Evolutionary conservation across 176 grass and related monocot genomes (phyloP).

Genomic region (sorghum (Sorghum bicolor)): Sorghum_bicolor_NCBIv3 NC_012873.2:49141001-49141500

Average conservation of each 20-base stretch:
- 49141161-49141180: neutral
- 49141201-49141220: neutral
- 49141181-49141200: neutral
- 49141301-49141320: too few relatives aligned
- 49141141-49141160: neutral
- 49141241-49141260: neutral
- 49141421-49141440: too few relatives aligned
- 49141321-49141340: too few relatives aligned
- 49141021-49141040: conserved; percentile 28
- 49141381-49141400: too few relatives aligned
- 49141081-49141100: conserved; percentile 44
- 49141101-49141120: conserved; percentile 59
- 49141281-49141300: too few relatives aligned
- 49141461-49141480: too few relatives aligned
- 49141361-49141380: too few relatives aligned
- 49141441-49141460: too few relatives aligned
- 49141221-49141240: neutral
- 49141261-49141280: too few relatives aligned
- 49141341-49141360: too few relatives aligned
- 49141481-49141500: too few relatives aligned
- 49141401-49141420: too few relatives aligned
- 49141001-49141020: conserved; percentile 18
- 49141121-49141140: conserved; percentile 54
- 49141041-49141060: conserved; percentile 47
- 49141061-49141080: conserved; percentile 16